Conservation (phyloP, 2,329 filamentous ascomycete genomes). For the Coniochaeta sp. region DNA sequence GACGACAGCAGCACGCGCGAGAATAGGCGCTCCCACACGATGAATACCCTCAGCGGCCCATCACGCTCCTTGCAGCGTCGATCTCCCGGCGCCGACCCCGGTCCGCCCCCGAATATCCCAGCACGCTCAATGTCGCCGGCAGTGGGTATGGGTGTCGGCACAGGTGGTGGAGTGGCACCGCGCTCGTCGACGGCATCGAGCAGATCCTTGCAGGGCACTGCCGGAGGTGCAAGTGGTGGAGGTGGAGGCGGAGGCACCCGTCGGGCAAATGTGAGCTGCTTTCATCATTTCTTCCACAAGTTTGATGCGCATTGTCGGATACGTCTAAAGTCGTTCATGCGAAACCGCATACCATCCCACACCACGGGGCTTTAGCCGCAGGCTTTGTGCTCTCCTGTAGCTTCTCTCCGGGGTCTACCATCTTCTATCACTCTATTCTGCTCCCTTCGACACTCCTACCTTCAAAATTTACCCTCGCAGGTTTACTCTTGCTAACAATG, state of each 20-base stretch:
- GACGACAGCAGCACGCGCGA: background rate
- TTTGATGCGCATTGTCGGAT: slow-evolving; percentile 7
- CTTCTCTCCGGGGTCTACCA: background rate
- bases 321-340: background rate
- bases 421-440: background rate
- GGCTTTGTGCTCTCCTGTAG: background rate
- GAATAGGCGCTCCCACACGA: background rate
- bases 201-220: slow-evolving; percentile 36
- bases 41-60: slow-evolving; percentile 1
- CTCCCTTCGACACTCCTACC: background rate
- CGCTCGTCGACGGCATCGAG: slow-evolving; percentile 60
- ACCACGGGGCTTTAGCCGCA: too few species aligned
- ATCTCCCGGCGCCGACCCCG: slow-evolving; percentile 55
- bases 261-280: slow-evolving; percentile 49
- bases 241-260: slow-evolving; percentile 40
- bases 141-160: slow-evolving; percentile 29
- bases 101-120: slow-evolving; percentile 48
- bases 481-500: slow-evolving; percentile 16
- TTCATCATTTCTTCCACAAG: slow-evolving; percentile 8
- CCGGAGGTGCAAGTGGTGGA: slow-evolving; percentile 23
- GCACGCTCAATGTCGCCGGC: slow-evolving; percentile 54
- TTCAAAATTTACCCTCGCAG: background rate
- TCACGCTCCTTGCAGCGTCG: slow-evolving; percentile 44
- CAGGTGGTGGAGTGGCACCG: slow-evolving; percentile 37
- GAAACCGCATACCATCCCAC: slow-evolving; percentile 3